These are phyloP conservation scores for Saccharomyces mikatae DNA, from an alignment of 805 yeast species.

Conservation along the genomic window DNA sequence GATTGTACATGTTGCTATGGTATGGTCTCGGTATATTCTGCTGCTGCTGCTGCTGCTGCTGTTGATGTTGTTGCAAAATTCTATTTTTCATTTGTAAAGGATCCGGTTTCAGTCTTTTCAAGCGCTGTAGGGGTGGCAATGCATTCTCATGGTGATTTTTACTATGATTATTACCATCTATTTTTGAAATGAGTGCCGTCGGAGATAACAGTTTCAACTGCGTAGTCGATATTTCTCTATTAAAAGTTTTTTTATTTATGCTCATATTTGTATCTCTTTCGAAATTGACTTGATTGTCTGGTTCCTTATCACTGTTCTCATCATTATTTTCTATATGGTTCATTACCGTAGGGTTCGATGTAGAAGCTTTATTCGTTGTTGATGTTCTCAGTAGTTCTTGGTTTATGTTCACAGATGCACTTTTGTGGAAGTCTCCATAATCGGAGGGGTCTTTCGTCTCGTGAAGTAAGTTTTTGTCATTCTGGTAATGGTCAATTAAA, in stretches of 20 bases:
- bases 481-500: constrained; percentile 36
- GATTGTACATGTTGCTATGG: background rate
- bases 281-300: constrained; percentile 6
- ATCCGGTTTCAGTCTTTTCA: background rate
- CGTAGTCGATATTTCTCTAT: background rate
- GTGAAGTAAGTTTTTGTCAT: constrained; percentile 32
- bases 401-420: constrained; percentile 5
- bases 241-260: background rate
- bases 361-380: constrained; percentile 2
- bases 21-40: constrained; percentile 4
- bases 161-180: background rate
- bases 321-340: background rate
- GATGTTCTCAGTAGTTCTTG: constrained; percentile 1
- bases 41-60: constrained; percentile 6
- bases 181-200: background rate
- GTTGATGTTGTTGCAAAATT: background rate
- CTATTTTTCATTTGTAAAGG: constrained; percentile 1
- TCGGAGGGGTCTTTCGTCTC: constrained; percentile 59
- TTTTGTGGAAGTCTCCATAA: constrained; percentile 50
- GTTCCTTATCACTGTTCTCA: constrained; percentile 3
- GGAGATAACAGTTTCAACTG: background rate
- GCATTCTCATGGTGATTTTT: background rate
- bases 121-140: background rate
- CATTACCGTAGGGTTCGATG: background rate
- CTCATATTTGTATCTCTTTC: constrained; percentile 7